These are phyloP conservation scores for Pseudomassariella vexata DNA, from an alignment of 2,329 filamentous ascomycete species.

Conservation along the genomic window DNA sequence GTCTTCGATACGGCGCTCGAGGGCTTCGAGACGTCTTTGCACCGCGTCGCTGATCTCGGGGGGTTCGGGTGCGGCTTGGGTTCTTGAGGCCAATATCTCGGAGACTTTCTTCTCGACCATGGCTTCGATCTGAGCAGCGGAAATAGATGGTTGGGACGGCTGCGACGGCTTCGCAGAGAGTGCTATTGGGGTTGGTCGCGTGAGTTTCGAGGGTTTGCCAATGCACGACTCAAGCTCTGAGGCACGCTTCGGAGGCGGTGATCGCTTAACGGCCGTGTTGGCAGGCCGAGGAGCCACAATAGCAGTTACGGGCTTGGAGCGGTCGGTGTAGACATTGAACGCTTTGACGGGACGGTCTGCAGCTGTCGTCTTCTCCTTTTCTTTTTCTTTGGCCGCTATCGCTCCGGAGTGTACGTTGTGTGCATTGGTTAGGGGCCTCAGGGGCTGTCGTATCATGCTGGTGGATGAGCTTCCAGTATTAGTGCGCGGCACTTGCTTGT, in stretches of 20 bases:
- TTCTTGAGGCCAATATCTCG: slow-evolving; percentile 78
- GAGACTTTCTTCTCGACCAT: slow-evolving; percentile 89
- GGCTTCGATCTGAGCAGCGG: slow-evolving; percentile 75
- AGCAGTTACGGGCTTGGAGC: slow-evolving; percentile 44
- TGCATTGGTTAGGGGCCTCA: slow-evolving; percentile 69
- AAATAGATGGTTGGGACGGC: slow-evolving; percentile 35
- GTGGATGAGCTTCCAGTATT: slow-evolving; percentile 29
- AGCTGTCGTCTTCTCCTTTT: slow-evolving; percentile 41
- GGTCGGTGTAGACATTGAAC: slow-evolving; percentile 84
- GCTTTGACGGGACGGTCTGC: slow-evolving; percentile 69
- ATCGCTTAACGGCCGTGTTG: slow-evolving; percentile 11
- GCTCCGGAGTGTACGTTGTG: slow-evolving; percentile 66
- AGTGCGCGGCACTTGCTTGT: slow-evolving; percentile 63
- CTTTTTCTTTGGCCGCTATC: slow-evolving; percentile 41
- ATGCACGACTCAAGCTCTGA: slow-evolving; percentile 22
- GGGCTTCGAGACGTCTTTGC: slow-evolving; percentile 71
- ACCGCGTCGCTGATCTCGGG: slow-evolving; percentile 68
- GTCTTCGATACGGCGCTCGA: slow-evolving; percentile 80
- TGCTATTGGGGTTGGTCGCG: slow-evolving; percentile 26
- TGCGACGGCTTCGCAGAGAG: slow-evolving; percentile 13
- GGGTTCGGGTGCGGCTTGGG: slow-evolving; percentile 42
- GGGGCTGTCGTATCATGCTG: slow-evolving; percentile 59
- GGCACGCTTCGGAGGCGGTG: slow-evolving; percentile 34
- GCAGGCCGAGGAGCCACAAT: slow-evolving; percentile 15
- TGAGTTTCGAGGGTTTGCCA: slow-evolving; percentile 42